Percentiles rank a stretch among this genome's conserved stretches.
Evolutionary conservation across 768 basidiomycete species (phyloP).

Genomic region (Xerocomellus dryophilus): DNA sequence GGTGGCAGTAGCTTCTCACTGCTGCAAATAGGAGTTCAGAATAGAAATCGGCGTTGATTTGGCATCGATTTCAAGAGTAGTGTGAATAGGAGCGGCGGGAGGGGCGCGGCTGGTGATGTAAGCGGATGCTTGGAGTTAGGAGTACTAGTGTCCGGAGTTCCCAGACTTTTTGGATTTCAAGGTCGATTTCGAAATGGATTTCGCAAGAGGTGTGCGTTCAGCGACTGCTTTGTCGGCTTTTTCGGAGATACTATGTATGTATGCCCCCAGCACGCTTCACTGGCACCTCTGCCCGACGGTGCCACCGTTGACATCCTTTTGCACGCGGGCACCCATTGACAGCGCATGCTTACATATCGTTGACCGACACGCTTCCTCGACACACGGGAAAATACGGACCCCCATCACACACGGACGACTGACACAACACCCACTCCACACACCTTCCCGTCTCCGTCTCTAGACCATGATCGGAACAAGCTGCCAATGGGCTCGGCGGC

Average conservation of each 20-base stretch:
- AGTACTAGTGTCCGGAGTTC: no score
- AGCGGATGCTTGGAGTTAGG: no score
- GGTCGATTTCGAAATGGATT: no score
- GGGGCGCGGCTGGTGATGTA: no score
- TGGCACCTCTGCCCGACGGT: not conserved
- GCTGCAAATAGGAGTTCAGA: no score
- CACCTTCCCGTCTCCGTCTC: not conserved
- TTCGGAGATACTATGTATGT: not conserved
- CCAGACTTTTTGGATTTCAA: no score
- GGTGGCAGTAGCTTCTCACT: no score
- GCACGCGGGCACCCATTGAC: constrained; percentile 13
- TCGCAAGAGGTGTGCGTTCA: no score
- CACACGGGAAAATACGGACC: constrained; percentile 12
- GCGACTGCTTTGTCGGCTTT: not conserved
- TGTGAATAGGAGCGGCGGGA: no score
- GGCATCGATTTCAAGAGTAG: no score
- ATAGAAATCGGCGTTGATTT: no score
- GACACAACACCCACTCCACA: not conserved
- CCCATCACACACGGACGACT: not conserved
- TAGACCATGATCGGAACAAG: constrained; percentile 6
- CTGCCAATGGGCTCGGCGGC: constrained; percentile 3
- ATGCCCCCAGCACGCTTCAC: not conserved
- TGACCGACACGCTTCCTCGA: constrained; percentile 2
- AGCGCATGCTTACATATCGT: constrained; percentile 4
- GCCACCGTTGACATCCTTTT: not conserved